phyloP scores from a whole-genome alignment of 768 basidiomycete species.

The Amylocystis lapponica region DNA sequence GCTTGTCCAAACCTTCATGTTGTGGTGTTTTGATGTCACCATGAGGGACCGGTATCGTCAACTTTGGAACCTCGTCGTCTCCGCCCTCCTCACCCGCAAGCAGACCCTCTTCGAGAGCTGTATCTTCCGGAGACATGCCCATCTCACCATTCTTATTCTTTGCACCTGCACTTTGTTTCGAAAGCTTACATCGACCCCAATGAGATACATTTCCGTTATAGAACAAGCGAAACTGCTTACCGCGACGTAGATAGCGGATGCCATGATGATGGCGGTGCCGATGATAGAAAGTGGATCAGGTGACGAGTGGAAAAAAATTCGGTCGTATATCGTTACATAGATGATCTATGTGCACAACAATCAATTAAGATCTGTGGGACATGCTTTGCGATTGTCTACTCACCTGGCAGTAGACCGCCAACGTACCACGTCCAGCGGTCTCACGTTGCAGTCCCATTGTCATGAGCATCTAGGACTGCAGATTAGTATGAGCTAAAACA shows the following conservation, averaged over 20 bases:
- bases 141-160: not conserved
- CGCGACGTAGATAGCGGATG: slow-evolving; percentile 60
- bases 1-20: too few species aligned
- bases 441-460: slow-evolving; percentile 61
- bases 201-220: not conserved
- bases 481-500: not conserved
- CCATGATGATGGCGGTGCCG: slow-evolving; percentile 61
- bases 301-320: slow-evolving; percentile 53
- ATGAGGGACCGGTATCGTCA: not conserved
- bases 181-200: not conserved
- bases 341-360: slow-evolving; percentile 38
- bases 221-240: slow-evolving; percentile 31
- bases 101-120: slow-evolving; percentile 2
- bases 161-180: not conserved
- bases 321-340: slow-evolving; percentile 60
- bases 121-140: not conserved
- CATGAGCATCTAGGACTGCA: slow-evolving; percentile 39
- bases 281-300: slow-evolving; percentile 55
- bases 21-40: too few species aligned
- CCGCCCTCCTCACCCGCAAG: not conserved
- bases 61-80: not conserved
- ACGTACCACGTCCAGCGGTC: slow-evolving; percentile 55
- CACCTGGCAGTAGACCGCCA: slow-evolving; percentile 56
- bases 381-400: slow-evolving; percentile 1
- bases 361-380: not conserved